These are phyloP conservation scores for Neurospora sp. DNA, from an alignment of 495 filamentous ascomycete species.

Conservation along the genomic window DNA sequence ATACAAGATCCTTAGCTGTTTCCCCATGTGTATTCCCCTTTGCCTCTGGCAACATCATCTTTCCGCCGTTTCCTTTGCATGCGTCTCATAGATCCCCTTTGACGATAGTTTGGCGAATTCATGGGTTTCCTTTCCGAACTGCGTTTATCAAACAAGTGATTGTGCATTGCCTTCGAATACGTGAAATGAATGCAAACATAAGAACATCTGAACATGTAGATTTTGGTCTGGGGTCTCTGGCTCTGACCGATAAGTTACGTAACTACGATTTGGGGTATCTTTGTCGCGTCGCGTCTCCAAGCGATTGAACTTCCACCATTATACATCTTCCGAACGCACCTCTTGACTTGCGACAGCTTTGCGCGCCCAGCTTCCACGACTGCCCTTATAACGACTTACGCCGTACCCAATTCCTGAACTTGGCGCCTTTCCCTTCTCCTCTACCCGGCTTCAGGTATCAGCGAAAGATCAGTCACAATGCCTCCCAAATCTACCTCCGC, in stretches of 20 bases:
- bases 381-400: not conserved
- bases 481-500: not conserved
- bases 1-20: constrained; percentile 50
- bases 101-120: constrained; percentile 16
- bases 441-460: not conserved
- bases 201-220: not conserved
- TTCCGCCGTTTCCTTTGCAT: constrained; percentile 29
- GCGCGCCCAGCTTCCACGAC: not conserved
- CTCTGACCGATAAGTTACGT: not conserved
- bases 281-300: constrained; percentile 1
- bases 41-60: constrained; percentile 24
- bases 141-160: not conserved
- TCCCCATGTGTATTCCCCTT: constrained; percentile 43
- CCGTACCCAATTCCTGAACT: not conserved
- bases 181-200: not conserved
- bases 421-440: not conserved
- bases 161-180: not conserved
- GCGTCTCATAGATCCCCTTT: constrained; percentile 34
- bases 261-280: not conserved
- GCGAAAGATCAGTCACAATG: not conserved
- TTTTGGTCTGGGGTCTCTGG: not conserved
- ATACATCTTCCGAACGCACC: not conserved
- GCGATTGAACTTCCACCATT: not conserved
- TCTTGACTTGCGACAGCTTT: not conserved
- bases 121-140: constrained; percentile 15